Evolutionary conservation across 495 filamentous ascomycete genomes (phyloP), one percentile per base, ranked within the genome.

Genomic region (Astrocystis sublimbata): DNA sequence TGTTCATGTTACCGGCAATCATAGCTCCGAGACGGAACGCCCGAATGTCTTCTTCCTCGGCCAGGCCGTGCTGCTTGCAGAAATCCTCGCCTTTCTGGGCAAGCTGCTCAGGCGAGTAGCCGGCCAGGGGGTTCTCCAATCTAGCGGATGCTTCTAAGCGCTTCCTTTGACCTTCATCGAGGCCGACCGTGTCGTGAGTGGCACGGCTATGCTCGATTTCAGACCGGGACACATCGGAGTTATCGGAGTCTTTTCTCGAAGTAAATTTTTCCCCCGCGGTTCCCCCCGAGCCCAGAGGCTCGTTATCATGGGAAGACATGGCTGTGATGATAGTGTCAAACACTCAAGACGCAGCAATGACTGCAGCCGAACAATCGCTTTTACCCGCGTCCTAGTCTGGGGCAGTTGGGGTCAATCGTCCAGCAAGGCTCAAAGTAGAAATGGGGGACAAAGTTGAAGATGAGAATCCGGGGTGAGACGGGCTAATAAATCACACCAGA

Each of bases 21-120:
- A 90, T 79, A 49, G 91, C 91, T 3, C 90, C 91, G 59, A 90
- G 80, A 42, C 83, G 82, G 69, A 96, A 90, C 19, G 86, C 86
- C 23, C 86, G 79, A 36, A 91, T 75, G 66, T 92, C 89, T 12
- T 84, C 82, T 42, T 79, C 76, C 52, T 85, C 83, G 17, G 83
- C 86, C 41, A 92, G 76, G 15, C 83, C 81, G 64, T 90, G 79
- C 28, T 81, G 78, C n/a, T 75, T 72, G 26, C 86, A 89, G 70
- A 90, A 93, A 3, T 77, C 79, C 46, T 85, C 86, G 30, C 88
- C 91, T 73, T 84, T 85, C 45, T 77, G 78, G 36, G 76, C 78
- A 15, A 94, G 75, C 62, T 88, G 81, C 7, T 82, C 76, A 43
- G 84, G 78, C 36, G 75, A 81, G 58, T 85, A 81, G 17, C 88